Evolutionary conservation across 2,329 filamentous ascomycete genomes (phyloP), one percentile per base, ranked within the genome.

Genomic region (Dactylellina leptospora): DNA sequence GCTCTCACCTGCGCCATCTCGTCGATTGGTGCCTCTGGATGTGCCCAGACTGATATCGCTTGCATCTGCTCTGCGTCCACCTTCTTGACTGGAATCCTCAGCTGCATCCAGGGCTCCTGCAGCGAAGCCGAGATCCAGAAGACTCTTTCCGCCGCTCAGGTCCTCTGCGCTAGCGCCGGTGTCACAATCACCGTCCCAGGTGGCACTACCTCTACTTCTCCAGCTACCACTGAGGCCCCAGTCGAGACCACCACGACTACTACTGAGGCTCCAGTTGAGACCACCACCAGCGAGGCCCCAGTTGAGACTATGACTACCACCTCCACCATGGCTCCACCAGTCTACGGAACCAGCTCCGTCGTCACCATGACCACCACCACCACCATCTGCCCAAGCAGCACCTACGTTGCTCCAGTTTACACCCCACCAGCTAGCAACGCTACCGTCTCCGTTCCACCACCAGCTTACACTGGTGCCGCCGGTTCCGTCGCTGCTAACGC

Each of bases 331-430:
- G 50, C 27, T 28, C 30, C 51, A 20, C 51, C 61, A 16, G 51
- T 33, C 8, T 66, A 66, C 42, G 51, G 8, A 0, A 36, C 38
- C 25, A 71, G 64, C 64, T 47, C 51, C 22, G 68, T 72, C 30
- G 59, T 72, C 28, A 72, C 68, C 9, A 30, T 64, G 53, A 72
- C 68, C 51, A 72, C 53, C 36, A 64, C 59, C 20, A 72, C 68
- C 45, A 64, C 68, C 20, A 50, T 64, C 47, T 72, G 68, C 68
- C 53, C 59, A 54, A 72, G 25, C 59, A 72, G 53, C 59, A 59
- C 51, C 16, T 16, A 45, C 28, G 22, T 25, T 18, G 28, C 20
- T 10, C 53, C 53, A 25, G 59, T 59, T 16, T 38, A 54, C 18
- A 45, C 68, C 30, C 66, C 66, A 23, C 68, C 68, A 54, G 59